phyloP scores from a whole-genome alignment of 495 filamentous ascomycete species.

The Neurospora sp. region DNA sequence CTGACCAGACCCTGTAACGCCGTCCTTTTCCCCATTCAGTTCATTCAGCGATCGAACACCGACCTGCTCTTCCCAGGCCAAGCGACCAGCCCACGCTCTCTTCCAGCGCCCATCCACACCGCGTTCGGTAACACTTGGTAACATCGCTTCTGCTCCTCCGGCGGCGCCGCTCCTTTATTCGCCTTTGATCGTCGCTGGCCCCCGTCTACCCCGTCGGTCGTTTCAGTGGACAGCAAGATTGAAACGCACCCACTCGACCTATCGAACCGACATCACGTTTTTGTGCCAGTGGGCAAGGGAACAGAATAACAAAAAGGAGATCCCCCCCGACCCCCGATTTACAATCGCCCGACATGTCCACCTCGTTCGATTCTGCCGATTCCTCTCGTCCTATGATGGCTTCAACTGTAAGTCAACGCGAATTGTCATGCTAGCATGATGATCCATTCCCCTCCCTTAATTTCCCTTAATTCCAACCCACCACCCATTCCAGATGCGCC shows the following conservation, averaged over 20 bases:
- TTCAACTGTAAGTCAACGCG: constrained; percentile 48
- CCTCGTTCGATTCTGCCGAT: constrained; percentile 63
- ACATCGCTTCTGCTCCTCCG: not conserved
- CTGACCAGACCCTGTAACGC: not conserved
- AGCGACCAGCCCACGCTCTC: not conserved
- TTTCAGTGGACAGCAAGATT: not conserved
- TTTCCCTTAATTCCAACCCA: not conserved
- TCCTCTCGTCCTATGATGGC: constrained; percentile 71
- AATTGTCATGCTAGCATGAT: not conserved
- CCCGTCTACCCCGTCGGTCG: not conserved
- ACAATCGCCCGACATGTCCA: constrained; percentile 40
- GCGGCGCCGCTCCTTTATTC: not conserved
- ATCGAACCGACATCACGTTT: not conserved
- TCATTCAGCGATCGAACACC: not conserved
- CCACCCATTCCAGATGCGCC: not conserved
- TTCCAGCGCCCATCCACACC: not conserved
- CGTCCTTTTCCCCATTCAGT: not conserved
- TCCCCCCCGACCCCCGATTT: not conserved
- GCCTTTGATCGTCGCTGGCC: not conserved
- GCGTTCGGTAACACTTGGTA: not conserved
- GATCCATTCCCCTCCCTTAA: constrained; percentile 2
- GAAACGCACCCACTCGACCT: not conserved
- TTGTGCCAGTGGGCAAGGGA: not conserved
- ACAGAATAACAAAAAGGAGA: constrained; percentile 1
- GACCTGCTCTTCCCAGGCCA: not conserved